Base-by-base conservation (phyloP, 352 stramenopile species). In the Phytophthora sansomeana region DNA sequence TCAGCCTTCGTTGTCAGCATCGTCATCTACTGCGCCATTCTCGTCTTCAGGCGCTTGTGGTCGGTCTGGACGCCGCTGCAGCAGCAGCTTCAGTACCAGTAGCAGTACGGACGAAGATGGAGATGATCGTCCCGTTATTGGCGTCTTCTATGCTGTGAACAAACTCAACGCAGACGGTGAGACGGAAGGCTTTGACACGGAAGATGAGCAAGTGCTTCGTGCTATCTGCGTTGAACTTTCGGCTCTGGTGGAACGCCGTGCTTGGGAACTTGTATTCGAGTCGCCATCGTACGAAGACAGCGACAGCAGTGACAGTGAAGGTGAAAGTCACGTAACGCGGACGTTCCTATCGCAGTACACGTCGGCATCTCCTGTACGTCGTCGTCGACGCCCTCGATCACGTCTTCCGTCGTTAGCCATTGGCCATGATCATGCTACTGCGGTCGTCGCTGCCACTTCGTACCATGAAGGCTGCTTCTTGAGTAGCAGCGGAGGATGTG, bases 61-160 rank as follows among this genome's bases (percentile, higher is more conserved):
- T 4, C 39, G 65, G 5, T 54, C 58, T 14, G 58, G 66, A 38
- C 67, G 74, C n/a, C 63, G 71, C 69, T 75, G 80, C 77, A 73
- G 60, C 21, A 72, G 58, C 58, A 74, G 66, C 54, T 78, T 78
- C 48, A 78, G 65, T 53, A 75, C 70, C 6, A 82, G 84, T 47
- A 93, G 90, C 64, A 96, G 89, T 38, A 72, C 57, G 0, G 70
- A 78, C 36, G 70, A 78, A 0, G 70, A 78, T 14, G 63, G 66
- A 5, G 75, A 83, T n/a, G 72, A 81, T 48, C 66, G 70, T 5
- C 70, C 66, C 1, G 75, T 92, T 13, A 81, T 95, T 63, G 85
- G 82, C 0, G 85, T 96, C 2, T 87, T 95, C 24, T 93, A 96
- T 63, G 86, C 83, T 1, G 82, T 81, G n/a, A 94, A 95, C 72